Base-by-base conservation (phyloP, 2,329 filamentous ascomycete species). In the Acarospora socialis region DNA sequence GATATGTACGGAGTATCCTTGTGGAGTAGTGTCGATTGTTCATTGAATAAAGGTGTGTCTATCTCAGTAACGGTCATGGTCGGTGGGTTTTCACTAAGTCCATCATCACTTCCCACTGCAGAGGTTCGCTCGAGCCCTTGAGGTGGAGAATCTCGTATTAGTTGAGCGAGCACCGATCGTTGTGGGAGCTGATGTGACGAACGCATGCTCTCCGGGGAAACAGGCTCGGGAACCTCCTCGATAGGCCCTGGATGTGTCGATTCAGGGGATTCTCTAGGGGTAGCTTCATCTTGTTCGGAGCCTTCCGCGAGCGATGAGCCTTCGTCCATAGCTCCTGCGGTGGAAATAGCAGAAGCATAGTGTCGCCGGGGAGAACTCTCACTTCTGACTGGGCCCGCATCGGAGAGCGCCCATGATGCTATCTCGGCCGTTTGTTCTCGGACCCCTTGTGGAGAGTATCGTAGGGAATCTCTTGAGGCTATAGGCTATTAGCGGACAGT, bases 371-470 rank as follows among this genome's bases (percentile, higher is more conserved):
- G 42, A 30, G 47, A 47, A 18, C 46, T 44, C 16, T 42, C 37
- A 49, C 53, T 47, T 25, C 42, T 46, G 20, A 42, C 43, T 3
- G 53, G 53, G 9, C 41, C 43, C 44, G 67, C 66, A 44, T 80
- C 73, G 22, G 77, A 77, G 17, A 93, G 67, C 30, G 82, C 76
- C 51, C 86, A 83, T 12, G 73, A 82, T 25, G 84, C 84, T 35
- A 93, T 65, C 55, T 92, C 82, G 31, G 83, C 81, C 2, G 84
- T 92, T 50, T 90, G 78, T 55, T 90, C 77, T 41, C 84, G 77
- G 23, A 93, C 78, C 42, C 75, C 80, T 37, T 76, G 73, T 20
- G 67, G 68, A 22, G 81, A 79, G 53, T 81, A 81, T 45, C 81
- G 72, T 12, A 73, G 68, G 44, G 72, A 78, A 49, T 87, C 80